Conservation (phyloP, 2,329 filamentous ascomycete genomes). For the Myriosclerotinia duriaeana region DNA sequence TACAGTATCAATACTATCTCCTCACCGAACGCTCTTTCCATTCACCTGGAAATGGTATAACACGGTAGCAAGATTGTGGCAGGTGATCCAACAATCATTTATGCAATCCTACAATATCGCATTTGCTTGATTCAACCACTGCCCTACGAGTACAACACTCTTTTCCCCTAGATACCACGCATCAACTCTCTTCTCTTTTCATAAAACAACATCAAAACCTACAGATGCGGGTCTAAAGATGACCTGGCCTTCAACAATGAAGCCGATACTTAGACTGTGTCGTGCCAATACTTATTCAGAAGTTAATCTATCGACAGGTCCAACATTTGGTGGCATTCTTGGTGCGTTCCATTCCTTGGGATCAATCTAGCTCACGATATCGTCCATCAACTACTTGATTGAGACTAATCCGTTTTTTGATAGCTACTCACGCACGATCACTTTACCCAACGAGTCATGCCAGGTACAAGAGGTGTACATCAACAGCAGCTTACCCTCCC, state of each 20-base stretch:
- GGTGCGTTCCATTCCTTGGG: slow-evolving; percentile 13
- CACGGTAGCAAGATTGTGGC: background rate
- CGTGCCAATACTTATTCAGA: slow-evolving; percentile 13
- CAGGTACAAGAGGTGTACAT: slow-evolving; percentile 17
- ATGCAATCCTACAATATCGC: background rate
- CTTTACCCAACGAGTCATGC: slow-evolving; percentile 1
- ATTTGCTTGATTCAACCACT: background rate
- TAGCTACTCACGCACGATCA: slow-evolving; percentile 17
- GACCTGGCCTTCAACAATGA: slow-evolving; percentile 23
- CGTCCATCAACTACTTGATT: background rate
- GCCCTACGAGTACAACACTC: background rate
- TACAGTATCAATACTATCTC: background rate
- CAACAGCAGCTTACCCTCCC: slow-evolving; percentile 1
- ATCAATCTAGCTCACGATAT: background rate
- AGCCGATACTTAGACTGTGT: slow-evolving; percentile 23
- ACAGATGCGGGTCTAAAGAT: slow-evolving; percentile 23
- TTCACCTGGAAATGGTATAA: background rate
- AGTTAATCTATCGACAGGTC: slow-evolving; percentile 9
- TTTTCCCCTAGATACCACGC: background rate
- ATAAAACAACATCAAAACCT: background rate
- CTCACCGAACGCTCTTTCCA: slow-evolving; percentile 10
- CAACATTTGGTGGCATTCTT: slow-evolving; percentile 3
- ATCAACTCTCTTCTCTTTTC: background rate
- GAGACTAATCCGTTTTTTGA: background rate
- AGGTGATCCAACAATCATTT: slow-evolving; percentile 3